Evolutionary conservation across 2,329 filamentous ascomycete species (phyloP).

Genomic region (Colletotrichum plurivorum): DNA sequence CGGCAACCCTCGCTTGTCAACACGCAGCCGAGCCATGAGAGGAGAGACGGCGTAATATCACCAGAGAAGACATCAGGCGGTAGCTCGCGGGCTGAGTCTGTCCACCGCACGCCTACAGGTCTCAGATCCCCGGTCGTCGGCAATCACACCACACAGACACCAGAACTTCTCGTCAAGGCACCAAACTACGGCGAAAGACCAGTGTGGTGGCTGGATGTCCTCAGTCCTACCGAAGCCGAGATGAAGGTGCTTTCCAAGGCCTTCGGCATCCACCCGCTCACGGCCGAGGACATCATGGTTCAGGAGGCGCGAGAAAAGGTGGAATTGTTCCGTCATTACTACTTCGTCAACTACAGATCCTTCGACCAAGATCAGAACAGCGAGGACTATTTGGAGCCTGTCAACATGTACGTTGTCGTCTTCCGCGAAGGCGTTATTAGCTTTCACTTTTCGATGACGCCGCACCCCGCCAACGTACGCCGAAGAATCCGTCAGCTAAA

Average conservation of each 20-base stretch:
- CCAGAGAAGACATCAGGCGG: conserved; percentile 50
- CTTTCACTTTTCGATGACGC: conserved; percentile 97
- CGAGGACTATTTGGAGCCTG: conserved; percentile 91
- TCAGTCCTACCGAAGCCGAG: conserved; percentile 91
- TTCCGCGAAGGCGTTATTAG: conserved; percentile 96
- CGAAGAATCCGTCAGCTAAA: conserved; percentile 92
- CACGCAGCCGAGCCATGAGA: conserved; percentile 46
- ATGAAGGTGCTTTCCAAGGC: conserved; percentile 95
- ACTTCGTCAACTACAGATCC: conserved; percentile 98
- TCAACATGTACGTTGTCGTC: conserved; percentile 98
- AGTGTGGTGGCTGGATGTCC: conserved; percentile 96
- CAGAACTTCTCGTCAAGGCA: conserved; percentile 56
- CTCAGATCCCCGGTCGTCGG: conserved; percentile 53
- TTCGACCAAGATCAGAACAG: conserved; percentile 95
- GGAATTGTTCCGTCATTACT: conserved; percentile 96
- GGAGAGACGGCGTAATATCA: conserved; percentile 47
- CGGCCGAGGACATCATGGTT: conserved; percentile 96
- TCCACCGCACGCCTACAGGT: conserved; percentile 63
- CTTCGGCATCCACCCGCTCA: conserved; percentile 96
- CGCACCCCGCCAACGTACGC: conserved; percentile 95
- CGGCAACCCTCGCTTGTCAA: conserved; percentile 61
- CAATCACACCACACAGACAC: conserved; percentile 45
- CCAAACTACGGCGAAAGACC: conserved; percentile 84
- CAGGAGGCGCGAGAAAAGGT: conserved; percentile 98
- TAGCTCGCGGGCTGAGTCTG: conserved; percentile 54